A percentile compares a stretch with the other conserved stretches of the same genome.
These are phyloP conservation scores for Prunus salicina DNA, from an alignment of 306 rosid genomes.

Conservation along the genomic window DNA sequence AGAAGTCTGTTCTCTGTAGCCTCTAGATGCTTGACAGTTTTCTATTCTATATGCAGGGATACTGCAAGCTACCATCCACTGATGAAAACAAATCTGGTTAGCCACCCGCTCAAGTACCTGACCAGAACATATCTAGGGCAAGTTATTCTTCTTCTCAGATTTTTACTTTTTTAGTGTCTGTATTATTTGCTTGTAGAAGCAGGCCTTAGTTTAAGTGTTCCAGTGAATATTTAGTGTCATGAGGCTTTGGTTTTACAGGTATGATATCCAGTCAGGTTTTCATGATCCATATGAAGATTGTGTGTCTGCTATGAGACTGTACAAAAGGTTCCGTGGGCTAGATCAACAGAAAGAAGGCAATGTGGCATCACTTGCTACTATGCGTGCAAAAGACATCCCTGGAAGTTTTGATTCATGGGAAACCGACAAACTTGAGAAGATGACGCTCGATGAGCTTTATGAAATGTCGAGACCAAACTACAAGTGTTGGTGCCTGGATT, in stretches of 20 bases:
- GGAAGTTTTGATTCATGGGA: constrained; percentile 30
- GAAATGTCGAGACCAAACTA: no score
- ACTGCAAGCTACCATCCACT: constrained; percentile 73
- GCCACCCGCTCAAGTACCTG: constrained; percentile 87
- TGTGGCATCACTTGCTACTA: constrained; percentile 17
- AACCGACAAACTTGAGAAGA: constrained; percentile 13
- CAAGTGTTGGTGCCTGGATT: no score
- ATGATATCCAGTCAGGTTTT: constrained; percentile 55
- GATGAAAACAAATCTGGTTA: constrained; percentile 64
- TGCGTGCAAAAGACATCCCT: not conserved
- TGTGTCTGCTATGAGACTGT: constrained; percentile 72
- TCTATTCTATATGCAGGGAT: constrained; percentile 53
- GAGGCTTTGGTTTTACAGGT: constrained; percentile 50
- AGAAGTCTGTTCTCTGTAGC: not conserved
- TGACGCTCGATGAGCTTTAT: no score
- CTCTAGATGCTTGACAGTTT: constrained; percentile 7
- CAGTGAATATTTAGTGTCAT: constrained; percentile 8
- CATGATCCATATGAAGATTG: constrained; percentile 77
- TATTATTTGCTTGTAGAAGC: constrained; percentile 11
- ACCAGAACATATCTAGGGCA: constrained; percentile 77
- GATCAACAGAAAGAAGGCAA: constrained; percentile 37
- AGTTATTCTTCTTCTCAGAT: constrained; percentile 25
- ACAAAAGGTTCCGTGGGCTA: constrained; percentile 59
- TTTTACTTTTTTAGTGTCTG: not conserved
- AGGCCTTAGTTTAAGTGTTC: not conserved